A percentile compares a stretch with the other conserved stretches of the same genome.
phyloP scores from a whole-genome alignment of 805 yeast species.

The Blastobotrys chiropterorum region DNA sequence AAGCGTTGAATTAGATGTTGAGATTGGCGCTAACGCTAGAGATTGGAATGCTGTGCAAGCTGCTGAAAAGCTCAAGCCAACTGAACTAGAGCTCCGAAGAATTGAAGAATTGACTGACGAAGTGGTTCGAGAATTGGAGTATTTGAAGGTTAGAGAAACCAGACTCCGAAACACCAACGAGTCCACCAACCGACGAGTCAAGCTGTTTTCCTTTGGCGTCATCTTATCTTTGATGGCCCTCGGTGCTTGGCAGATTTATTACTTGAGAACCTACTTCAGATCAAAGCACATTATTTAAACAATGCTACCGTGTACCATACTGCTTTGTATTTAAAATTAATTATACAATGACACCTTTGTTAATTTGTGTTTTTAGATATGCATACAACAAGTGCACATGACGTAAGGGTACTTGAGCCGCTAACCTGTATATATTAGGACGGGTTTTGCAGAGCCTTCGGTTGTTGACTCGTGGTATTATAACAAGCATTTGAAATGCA shows the following conservation, averaged over 20 bases:
- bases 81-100: constrained; percentile 82
- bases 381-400: no score
- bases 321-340: background rate
- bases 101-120: constrained; percentile 83
- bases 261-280: constrained; percentile 83
- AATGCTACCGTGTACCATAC: background rate
- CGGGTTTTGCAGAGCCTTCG: no score
- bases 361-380: no score
- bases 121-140: constrained; percentile 69
- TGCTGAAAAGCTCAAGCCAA: constrained; percentile 85
- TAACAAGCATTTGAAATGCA: no score
- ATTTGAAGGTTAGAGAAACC: constrained; percentile 82
- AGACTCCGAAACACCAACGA: constrained; percentile 95
- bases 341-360: background rate
- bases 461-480: no score
- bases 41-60: constrained; percentile 97
- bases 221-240: constrained; percentile 64
- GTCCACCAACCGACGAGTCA: constrained; percentile 88
- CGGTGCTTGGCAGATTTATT: constrained; percentile 89
- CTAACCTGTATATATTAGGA: no score
- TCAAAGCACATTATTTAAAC: constrained; percentile 36
- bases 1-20: constrained; percentile 83
- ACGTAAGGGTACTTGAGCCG: no score
- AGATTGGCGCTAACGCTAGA: constrained; percentile 93
- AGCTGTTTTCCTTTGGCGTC: constrained; percentile 72